Conservation (phyloP, 306 rosid genomes). For the Inga leiocalycina region DNA sequence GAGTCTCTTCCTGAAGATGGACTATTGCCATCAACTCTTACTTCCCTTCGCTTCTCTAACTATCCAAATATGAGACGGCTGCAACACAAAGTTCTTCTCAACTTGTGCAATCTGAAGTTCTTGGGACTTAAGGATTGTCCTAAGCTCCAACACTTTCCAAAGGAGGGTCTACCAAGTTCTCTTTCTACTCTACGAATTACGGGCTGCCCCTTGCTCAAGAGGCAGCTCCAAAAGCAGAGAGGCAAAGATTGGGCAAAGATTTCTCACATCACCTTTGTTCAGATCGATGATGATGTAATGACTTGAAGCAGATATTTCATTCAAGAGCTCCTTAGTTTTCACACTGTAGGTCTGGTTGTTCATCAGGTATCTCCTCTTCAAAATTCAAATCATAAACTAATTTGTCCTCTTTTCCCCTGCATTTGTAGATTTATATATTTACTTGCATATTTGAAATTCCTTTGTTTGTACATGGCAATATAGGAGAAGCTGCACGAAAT, state of each 20-base stretch:
- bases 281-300: neutral
- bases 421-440: too few species aligned
- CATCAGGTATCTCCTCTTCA: too few species aligned
- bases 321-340: neutral
- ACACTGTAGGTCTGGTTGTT: neutral
- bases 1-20: neutral
- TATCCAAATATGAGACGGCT: neutral
- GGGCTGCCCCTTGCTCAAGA: neutral
- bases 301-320: neutral
- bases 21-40: neutral
- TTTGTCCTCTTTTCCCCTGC: too few species aligned
- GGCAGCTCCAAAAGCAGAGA: neutral
- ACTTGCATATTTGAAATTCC: neutral
- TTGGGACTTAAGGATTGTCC: neutral
- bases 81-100: neutral
- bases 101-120: neutral
- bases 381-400: too few species aligned
- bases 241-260: neutral
- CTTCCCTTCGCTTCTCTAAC: accelerated
- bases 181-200: neutral
- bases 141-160: neutral
- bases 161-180: neutral
- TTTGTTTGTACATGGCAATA: too few species aligned
- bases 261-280: neutral
- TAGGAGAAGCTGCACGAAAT: neutral